phyloP scores from a whole-genome alignment of 208 protist species.

The Leptomonas pyrrhocoris region DNA sequence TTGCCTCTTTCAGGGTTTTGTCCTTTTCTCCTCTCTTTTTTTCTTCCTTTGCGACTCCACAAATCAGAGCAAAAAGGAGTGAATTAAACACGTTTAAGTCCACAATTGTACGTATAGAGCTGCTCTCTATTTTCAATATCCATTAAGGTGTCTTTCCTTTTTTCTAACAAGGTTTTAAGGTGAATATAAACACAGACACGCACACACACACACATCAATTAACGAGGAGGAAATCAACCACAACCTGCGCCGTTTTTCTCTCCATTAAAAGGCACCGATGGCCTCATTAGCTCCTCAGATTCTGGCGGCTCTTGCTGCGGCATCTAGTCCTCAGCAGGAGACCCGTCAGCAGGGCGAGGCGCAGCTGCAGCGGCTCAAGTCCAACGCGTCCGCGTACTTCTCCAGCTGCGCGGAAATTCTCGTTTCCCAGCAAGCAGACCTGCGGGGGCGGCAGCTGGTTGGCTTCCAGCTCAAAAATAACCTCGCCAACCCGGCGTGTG shows the following conservation, averaged over 20 bases:
- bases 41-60: background rate
- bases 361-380: conserved; percentile 64
- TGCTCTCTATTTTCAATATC: background rate
- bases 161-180: background rate
- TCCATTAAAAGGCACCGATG: conserved; percentile 18
- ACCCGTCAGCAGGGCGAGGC: conserved; percentile 57
- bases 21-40: background rate
- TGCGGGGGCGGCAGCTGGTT: conserved; percentile 56
- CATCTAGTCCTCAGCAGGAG: conserved; percentile 58
- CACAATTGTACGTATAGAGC: no score
- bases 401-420: conserved; percentile 69
- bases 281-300: conserved; percentile 52
- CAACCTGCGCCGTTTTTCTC: no score
- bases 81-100: background rate
- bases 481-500: conserved; percentile 54
- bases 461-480: conserved; percentile 83
- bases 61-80: background rate
- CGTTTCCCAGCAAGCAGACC: conserved; percentile 38
- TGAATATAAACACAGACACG: conserved; percentile 5
- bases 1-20: no score
- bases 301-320: conserved; percentile 62
- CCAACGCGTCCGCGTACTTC: conserved; percentile 60
- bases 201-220: conserved; percentile 25
- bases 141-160: no score
- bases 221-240: background rate